phyloP scores from a whole-genome alignment of 2,329 filamentous ascomycete species.

The Cladosporium oxysporum region DNA sequence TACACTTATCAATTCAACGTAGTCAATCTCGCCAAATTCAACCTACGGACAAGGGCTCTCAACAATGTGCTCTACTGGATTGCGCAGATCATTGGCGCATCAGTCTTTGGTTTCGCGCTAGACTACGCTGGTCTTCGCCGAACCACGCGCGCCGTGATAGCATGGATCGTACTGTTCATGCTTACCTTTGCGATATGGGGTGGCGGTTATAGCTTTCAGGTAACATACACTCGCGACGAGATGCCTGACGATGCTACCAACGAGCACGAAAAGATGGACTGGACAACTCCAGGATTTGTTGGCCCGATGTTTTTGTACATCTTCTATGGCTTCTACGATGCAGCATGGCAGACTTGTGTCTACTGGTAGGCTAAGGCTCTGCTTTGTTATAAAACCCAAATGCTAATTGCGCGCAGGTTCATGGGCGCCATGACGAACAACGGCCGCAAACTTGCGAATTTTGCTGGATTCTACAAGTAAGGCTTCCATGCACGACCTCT shows the following conservation, averaged over 20 bases:
- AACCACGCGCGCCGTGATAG: conserved; percentile 65
- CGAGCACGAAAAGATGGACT: conserved; percentile 56
- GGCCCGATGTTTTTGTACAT: conserved; percentile 88
- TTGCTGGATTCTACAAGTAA: conserved; percentile 86
- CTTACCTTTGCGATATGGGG: conserved; percentile 81
- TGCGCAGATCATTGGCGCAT: conserved; percentile 75
- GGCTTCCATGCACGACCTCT: conserved; percentile 65
- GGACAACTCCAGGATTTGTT: conserved; percentile 66
- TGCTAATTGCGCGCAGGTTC: conserved; percentile 52
- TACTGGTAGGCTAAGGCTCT: conserved; percentile 3
- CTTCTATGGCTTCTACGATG: conserved; percentile 79
- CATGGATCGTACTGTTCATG: conserved; percentile 62
- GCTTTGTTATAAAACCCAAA: too few relatives aligned
- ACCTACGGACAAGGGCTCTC: conserved; percentile 70
- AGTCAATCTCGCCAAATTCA: conserved; percentile 70
- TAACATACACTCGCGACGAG: conserved; percentile 52
- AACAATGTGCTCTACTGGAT: conserved; percentile 75
- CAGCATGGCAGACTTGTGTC: conserved; percentile 18
- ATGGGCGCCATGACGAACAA: conserved; percentile 95
- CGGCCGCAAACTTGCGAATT: conserved; percentile 85
- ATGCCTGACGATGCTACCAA: conserved; percentile 20
- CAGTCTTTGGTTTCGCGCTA: conserved; percentile 70
- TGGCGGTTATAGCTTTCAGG: conserved; percentile 79
- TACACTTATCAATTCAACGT: conserved; percentile 78
- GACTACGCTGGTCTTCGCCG: conserved; percentile 63